Base-by-base conservation (phyloP, 2,329 filamentous ascomycete species). In the Fusarium pininemorale region DNA sequence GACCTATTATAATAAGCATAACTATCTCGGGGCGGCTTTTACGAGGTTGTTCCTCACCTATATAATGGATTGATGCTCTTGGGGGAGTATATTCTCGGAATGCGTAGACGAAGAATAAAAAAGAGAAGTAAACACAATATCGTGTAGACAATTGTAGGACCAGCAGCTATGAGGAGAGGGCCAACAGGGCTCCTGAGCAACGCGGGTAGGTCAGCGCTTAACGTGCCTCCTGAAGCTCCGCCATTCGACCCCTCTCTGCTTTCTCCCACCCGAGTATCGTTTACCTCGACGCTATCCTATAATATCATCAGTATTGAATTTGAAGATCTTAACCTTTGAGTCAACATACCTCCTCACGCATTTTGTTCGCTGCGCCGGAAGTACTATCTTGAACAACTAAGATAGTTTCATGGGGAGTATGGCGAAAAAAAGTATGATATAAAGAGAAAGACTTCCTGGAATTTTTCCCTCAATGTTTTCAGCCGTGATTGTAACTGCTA, bases 301-400 rank as follows among this genome's bases (percentile, higher is more conserved):
- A 24, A 24, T 24, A 24, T 24, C 4, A 24, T 24, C 24, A 24
- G 24, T 24, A 24, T 4, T 2, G 3, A 22, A 3, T 7, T 16
- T 6, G 0, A 16, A 6, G 9, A 1, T 1, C 0, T 28, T 22
- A 3, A 9, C 9, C 6, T 22, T 11, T 10, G 26, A 8, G 3
- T 4, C 20, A 16, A n/a, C 20, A 2, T 48, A 48, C 32, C 14
- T 28, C 44, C 12, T 48, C 12, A 22, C 0, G 1, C 45, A 28
- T 30, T 48, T 3, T 30, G 9, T 11, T 22, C 16, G 9, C 1
- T 16, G 9, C 16, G 26, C 13, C 6, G 45, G 18, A 28, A 11
- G 0, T 15, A 3, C 3, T 48, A 0, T 28, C 9, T 48, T 16
- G 26, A 35, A 35, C 13, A 15, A 28, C 13, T 15, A 28, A 28